These are phyloP conservation scores for Lipomyces mesembrius DNA, from an alignment of 805 yeast species.

Conservation along the genomic window DNA sequence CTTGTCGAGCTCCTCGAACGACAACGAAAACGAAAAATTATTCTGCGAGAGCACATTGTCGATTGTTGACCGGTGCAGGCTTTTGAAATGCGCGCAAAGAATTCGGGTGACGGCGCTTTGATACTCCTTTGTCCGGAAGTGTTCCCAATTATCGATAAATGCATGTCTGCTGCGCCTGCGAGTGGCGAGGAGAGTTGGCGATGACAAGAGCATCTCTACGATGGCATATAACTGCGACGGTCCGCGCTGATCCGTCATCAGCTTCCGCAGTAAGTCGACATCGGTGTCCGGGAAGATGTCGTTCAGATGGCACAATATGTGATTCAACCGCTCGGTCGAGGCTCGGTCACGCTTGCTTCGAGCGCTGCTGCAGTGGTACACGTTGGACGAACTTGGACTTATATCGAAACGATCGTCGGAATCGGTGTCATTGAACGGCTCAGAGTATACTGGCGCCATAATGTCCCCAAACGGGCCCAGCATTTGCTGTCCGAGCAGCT, in stretches of 20 bases:
- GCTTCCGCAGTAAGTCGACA: constrained; percentile 27
- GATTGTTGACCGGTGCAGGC: constrained; percentile 23
- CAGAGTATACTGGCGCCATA: neutral
- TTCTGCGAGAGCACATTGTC: constrained; percentile 27
- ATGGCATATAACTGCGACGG: constrained; percentile 33
- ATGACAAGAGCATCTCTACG: constrained; percentile 29
- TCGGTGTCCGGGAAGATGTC: constrained; percentile 36
- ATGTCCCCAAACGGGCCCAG: constrained; percentile 18
- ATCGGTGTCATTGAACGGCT: constrained; percentile 6
- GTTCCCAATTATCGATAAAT: constrained; percentile 22
- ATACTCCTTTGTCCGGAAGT: constrained; percentile 33
- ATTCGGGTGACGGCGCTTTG: constrained; percentile 21
- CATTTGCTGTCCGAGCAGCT: neutral
- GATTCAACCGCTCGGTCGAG: constrained; percentile 21
- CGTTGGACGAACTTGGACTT: neutral
- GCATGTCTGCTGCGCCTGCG: constrained; percentile 22
- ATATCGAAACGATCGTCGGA: constrained; percentile 15
- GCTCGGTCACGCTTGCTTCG: constrained; percentile 3
- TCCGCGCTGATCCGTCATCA: constrained; percentile 27
- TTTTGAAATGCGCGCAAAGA: constrained; percentile 16
- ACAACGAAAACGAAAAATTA: constrained; percentile 24
- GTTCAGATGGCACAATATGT: constrained; percentile 20
- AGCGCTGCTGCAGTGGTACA: neutral
- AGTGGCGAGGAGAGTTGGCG: constrained; percentile 21
- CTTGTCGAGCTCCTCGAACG: constrained; percentile 23